Evolutionary conservation across 2,329 filamentous ascomycete genomes (phyloP).

Genomic region (Orbilia blumenaviensis): DNA sequence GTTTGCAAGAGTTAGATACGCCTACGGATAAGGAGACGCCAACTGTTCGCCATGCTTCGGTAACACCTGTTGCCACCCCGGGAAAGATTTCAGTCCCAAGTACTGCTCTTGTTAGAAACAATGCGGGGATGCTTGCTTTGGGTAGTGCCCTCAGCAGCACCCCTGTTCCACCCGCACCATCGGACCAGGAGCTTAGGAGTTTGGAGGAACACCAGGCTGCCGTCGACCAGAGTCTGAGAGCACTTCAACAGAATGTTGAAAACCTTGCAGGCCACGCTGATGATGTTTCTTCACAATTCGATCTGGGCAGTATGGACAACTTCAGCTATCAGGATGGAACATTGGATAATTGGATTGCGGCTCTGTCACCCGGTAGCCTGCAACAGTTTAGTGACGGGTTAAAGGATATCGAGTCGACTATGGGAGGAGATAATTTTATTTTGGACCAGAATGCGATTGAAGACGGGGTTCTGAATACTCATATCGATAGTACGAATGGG

Average conservation of each 20-base stretch:
- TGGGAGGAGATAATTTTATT: slow-evolving; percentile 18
- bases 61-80: slow-evolving; percentile 24
- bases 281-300: slow-evolving; percentile 14
- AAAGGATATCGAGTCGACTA: slow-evolving; percentile 29
- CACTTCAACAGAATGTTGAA: slow-evolving; percentile 46
- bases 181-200: slow-evolving; percentile 27
- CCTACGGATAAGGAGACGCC: slow-evolving; percentile 39
- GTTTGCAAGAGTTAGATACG: slow-evolving; percentile 43
- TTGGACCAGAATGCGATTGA: slow-evolving; percentile 36
- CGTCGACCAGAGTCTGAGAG: slow-evolving; percentile 40
- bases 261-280: slow-evolving; percentile 29
- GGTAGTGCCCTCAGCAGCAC: slow-evolving; percentile 8
- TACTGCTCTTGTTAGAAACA: slow-evolving; percentile 40
- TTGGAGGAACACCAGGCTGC: slow-evolving; percentile 35
- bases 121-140: slow-evolving; percentile 15
- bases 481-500: slow-evolving; percentile 45
- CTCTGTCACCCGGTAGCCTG: slow-evolving; percentile 38
- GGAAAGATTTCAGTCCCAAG: slow-evolving; percentile 16
- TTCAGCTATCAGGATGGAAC: slow-evolving; percentile 35
- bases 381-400: slow-evolving; percentile 37
- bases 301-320: slow-evolving; percentile 23
- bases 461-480: slow-evolving; percentile 42
- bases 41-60: slow-evolving; percentile 35
- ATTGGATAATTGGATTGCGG: slow-evolving; percentile 45
- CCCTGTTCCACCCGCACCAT: slow-evolving; percentile 20